Conservation (phyloP, 179 eudicot species). For the Sideroxylon spinosum region DNA sequence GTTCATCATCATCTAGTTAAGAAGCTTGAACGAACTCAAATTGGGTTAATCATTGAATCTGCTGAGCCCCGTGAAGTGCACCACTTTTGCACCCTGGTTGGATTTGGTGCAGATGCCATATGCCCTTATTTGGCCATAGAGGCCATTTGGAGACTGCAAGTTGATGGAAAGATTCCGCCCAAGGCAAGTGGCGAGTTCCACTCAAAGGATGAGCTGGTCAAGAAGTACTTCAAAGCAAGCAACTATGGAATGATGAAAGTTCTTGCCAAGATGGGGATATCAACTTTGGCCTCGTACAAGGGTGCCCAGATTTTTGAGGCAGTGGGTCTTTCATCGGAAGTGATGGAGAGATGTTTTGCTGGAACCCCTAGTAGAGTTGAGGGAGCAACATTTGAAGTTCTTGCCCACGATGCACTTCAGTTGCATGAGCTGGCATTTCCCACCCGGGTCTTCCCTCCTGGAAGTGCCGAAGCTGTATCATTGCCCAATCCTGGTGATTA, state of each 20-base stretch:
- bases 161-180: conserved; percentile 93
- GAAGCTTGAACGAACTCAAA: conserved; percentile 83
- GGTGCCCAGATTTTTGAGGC: conserved; percentile 99
- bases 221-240: conserved; percentile 86
- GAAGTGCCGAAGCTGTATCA: conserved; percentile 91
- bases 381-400: conserved; percentile 94
- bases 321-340: conserved; percentile 94
- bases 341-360: conserved; percentile 80
- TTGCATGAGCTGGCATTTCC: conserved; percentile 95
- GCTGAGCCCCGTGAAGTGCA: conserved; percentile 99
- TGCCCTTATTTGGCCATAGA: conserved; percentile 93
- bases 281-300: conserved; percentile 97
- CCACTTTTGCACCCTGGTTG: conserved; percentile 97
- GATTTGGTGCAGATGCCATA: conserved; percentile 96
- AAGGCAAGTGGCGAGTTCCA: conserved; percentile 72
- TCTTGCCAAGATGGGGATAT: conserved; percentile 99
- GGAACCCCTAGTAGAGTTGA: conserved; percentile 97
- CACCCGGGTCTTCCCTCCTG: conserved; percentile 53
- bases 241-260: conserved; percentile 98
- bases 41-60: conserved; percentile 80
- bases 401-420: conserved; percentile 67
- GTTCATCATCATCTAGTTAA: conserved; percentile 94
- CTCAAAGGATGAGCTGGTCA: conserved; percentile 77
- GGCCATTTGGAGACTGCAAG: conserved; percentile 90
- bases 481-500: conserved; percentile 97